phyloP scores from a whole-genome alignment of 805 yeast genomes.

The Saturnispora hagleri region DNA sequence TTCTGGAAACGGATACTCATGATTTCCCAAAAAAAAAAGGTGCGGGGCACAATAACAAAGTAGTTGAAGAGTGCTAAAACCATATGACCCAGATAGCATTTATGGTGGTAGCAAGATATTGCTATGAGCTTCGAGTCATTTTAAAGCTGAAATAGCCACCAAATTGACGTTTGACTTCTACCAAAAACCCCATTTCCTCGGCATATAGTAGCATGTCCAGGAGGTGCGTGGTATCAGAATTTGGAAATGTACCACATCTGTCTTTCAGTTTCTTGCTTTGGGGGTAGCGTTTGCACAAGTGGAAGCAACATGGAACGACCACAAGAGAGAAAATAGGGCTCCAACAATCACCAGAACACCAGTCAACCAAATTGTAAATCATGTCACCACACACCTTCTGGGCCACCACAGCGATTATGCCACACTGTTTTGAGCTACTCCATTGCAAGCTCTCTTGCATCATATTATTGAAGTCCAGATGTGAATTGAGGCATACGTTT shows the following conservation, averaged over 20 bases:
- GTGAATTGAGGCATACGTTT: conserved; percentile 1
- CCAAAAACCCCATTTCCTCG: neutral
- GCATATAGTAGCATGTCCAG: conserved; percentile 9
- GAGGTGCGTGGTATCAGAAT: conserved; percentile 1
- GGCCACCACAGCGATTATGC: conserved; percentile 11
- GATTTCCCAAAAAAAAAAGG: neutral
- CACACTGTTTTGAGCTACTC: neutral
- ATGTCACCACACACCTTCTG: conserved; percentile 24
- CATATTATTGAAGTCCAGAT: conserved; percentile 8
- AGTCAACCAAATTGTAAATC: conserved; percentile 14
- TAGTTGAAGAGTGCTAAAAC: neutral
- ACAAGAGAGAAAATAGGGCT: neutral
- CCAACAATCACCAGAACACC: neutral
- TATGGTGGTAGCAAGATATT: neutral
- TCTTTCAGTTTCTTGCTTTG: neutral
- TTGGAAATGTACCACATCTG: neutral
- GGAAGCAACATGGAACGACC: conserved; percentile 7
- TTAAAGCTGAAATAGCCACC: conserved; percentile 1
- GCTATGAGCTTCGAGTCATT: neutral
- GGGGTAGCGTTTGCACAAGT: neutral
- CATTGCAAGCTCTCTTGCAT: neutral
- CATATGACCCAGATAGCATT: neutral
- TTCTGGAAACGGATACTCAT: neutral
- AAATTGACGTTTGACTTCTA: neutral
- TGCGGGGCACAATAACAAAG: neutral